Conservation (phyloP, 805 yeast species). For the Groenewaldozyma tartarivorans region DNA sequence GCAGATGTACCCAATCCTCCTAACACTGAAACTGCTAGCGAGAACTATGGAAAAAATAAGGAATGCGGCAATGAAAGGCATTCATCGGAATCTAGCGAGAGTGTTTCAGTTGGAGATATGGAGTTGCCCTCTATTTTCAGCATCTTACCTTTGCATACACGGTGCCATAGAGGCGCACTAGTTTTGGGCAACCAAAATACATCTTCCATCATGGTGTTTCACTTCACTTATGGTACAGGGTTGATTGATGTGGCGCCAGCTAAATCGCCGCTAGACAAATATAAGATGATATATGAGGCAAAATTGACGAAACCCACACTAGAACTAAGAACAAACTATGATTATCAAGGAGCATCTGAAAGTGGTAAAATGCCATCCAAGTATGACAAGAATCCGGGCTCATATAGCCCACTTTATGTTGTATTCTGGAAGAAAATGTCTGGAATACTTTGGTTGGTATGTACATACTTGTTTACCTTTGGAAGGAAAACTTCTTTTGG, state of each 20-base stretch:
- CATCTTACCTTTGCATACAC: slow-evolving; percentile 53
- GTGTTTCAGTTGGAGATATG: not conserved
- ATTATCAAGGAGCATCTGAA: slow-evolving; percentile 35
- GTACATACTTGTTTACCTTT: not conserved
- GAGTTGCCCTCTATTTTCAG: slow-evolving; percentile 13
- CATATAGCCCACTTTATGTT: too few species aligned
- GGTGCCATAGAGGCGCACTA: slow-evolving; percentile 56
- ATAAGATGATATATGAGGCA: slow-evolving; percentile 37
- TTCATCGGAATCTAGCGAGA: not conserved
- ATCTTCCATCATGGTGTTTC: slow-evolving; percentile 57
- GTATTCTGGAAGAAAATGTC: not conserved
- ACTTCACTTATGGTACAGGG: slow-evolving; percentile 48
- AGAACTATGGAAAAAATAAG: too few species aligned
- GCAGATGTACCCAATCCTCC: not conserved
- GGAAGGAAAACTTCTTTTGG: not conserved
- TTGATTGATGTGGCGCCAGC: slow-evolving; percentile 45
- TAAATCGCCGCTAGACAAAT: slow-evolving; percentile 47
- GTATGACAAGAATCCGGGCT: too few species aligned
- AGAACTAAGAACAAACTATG: slow-evolving; percentile 60
- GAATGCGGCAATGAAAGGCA: too few species aligned
- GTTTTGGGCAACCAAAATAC: slow-evolving; percentile 76
- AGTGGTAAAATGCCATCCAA: not conserved
- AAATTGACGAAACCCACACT: slow-evolving; percentile 45
- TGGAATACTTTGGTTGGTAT: not conserved
- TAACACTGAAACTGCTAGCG: not conserved